Evolutionary conservation across 805 yeast genomes (phyloP), one percentile per base, ranked within the genome.

Genomic region (Pichia manshurica): DNA sequence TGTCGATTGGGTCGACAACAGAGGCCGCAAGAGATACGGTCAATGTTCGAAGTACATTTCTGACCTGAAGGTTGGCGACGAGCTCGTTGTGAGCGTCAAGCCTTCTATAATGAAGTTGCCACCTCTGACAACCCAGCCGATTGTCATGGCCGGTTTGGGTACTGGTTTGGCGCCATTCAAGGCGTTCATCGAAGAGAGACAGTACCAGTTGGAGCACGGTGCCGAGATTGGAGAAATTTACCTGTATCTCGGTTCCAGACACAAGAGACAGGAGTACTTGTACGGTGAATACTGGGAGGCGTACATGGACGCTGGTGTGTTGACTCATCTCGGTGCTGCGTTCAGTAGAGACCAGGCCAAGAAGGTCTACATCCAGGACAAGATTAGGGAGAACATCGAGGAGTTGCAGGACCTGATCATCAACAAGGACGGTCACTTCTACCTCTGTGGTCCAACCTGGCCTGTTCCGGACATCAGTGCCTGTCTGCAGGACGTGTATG

Each of bases 281-380:
- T 89, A 91, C 61, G 98, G 98, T 64, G 98, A 91, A 70, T 74
- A 89, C 56, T 91, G 96, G 95, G 98, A 91, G 72, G 96, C 96
- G 31, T 89, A 87, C 69, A 81, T 84, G 69, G 89, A 82, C 60
- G 96, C 96, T 4, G 96, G 96, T 47, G 69, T 91, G 47, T 76
- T 91, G 64, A 91, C 98, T 15, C 95, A 88, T 61, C 82, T 91
- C 53, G 98, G 98, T 59, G 97, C 97, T 31, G 98, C 98, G 3
- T 91, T 91, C 75, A 88, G 96, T 17, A 87, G 98, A 77, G 98
- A 91, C 69, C 98, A 91, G 71, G 86, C 91, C 8, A 79, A 89
- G 65, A 91, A 91, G 78, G 82, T 91, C 54, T 91, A 91, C 68
- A 91, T 91, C 59, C 98, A 91, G 70, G 97, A 91, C 68, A 81